A percentile compares a stretch with the other conserved stretches of the same genome.
Conservation (phyloP, 2,329 filamentous ascomycete species). For the Periconia sp. region DNA sequence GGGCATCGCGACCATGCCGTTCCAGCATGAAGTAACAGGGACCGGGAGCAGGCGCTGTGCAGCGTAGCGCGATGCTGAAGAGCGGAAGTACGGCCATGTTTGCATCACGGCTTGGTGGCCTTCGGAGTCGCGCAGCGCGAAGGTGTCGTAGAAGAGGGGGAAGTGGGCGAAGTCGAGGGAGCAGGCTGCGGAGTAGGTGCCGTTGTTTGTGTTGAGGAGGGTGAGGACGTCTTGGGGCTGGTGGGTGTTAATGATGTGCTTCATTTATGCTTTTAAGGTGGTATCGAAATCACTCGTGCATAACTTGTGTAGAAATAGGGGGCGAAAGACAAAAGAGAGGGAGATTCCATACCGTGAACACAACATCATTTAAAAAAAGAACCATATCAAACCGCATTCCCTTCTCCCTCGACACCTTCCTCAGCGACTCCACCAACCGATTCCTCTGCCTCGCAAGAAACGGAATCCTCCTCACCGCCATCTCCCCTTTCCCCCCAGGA, state of each 20-base stretch:
- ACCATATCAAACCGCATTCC: conserved; percentile 60
- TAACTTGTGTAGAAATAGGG: background rate
- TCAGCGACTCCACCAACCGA: conserved; percentile 56
- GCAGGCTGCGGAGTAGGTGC: conserved; percentile 64
- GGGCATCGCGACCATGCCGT: conserved; percentile 55
- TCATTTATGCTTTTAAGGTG: background rate
- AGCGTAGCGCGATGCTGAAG: conserved; percentile 54
- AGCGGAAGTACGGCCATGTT: conserved; percentile 63
- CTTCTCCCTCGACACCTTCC: conserved; percentile 31
- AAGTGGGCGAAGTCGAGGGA: conserved; percentile 61
- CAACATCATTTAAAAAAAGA: conserved; percentile 65
- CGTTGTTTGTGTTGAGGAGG: conserved; percentile 59
- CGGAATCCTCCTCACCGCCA: conserved; percentile 66
- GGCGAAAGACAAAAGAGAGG: background rate
- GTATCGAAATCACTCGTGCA: background rate
- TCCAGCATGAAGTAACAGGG: conserved; percentile 68
- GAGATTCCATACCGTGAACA: conserved; percentile 56
- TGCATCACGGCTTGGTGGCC: conserved; percentile 56
- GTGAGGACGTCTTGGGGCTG: conserved; percentile 59
- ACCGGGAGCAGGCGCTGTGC: conserved; percentile 54
- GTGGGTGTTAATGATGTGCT: background rate
- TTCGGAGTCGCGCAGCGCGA: conserved; percentile 59
- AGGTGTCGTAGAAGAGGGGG: conserved; percentile 63
- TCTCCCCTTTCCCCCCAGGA: conserved; percentile 34
- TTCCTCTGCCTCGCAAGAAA: conserved; percentile 69